phyloP scores from a whole-genome alignment of 257 asterid species.

The Echites panduratus region DNA sequence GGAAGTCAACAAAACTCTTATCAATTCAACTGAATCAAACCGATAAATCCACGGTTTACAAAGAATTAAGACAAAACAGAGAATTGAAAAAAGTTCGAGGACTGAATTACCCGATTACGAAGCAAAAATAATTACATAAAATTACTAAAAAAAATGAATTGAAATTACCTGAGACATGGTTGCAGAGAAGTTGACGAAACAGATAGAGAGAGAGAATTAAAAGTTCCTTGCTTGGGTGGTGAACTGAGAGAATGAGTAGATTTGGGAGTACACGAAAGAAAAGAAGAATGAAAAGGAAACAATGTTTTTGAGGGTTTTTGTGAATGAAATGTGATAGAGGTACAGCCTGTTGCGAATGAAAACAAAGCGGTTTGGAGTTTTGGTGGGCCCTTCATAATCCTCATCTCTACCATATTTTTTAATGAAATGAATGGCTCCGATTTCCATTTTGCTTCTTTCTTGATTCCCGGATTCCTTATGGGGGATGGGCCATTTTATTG shows the following conservation, averaged over 20 bases:
- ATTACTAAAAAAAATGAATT: neutral
- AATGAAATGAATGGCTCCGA: constrained; percentile 1
- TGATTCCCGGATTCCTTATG: neutral
- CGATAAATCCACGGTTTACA: neutral
- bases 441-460: neutral
- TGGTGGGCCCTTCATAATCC: constrained; percentile 12
- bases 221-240: constrained; percentile 13
- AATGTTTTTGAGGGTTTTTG: constrained; percentile 16
- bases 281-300: neutral
- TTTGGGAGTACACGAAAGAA: constrained; percentile 16
- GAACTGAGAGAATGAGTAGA: constrained; percentile 10
- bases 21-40: constrained; percentile 1
- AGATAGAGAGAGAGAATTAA: neutral
- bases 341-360: neutral
- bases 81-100: neutral
- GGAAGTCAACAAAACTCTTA: neutral
- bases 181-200: constrained; percentile 12
- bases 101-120: neutral
- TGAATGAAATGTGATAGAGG: neutral
- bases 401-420: neutral
- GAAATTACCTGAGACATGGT: constrained; percentile 40
- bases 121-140: neutral
- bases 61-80: neutral
- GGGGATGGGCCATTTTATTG: neutral
- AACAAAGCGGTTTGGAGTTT: constrained; percentile 5